Conservation (phyloP, 495 filamentous ascomycete genomes). For the Bacidia rubella region DNA sequence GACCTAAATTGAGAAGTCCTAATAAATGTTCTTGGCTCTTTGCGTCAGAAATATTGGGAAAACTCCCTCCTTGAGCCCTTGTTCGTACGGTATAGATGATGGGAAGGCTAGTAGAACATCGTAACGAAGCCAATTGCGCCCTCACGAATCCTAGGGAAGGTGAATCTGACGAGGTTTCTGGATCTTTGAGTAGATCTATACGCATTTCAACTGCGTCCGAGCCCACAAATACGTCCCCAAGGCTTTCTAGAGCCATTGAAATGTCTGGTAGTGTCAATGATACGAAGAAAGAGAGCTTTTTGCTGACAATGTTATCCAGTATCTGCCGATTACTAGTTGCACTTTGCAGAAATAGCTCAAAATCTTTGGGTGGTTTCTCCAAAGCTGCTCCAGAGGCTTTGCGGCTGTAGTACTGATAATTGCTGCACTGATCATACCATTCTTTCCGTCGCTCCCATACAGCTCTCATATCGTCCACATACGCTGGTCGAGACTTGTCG, state of each 20-base stretch:
- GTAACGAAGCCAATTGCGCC: constrained; percentile 68
- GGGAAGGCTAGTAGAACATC: constrained; percentile 61
- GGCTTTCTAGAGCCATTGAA: constrained; percentile 40
- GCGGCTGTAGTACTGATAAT: constrained; percentile 83
- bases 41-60: constrained; percentile 62
- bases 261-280: constrained; percentile 75
- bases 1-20: constrained; percentile 60
- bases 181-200: constrained; percentile 81
- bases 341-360: constrained; percentile 55
- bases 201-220: constrained; percentile 89
- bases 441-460: constrained; percentile 88
- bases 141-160: constrained; percentile 62
- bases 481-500: constrained; percentile 86
- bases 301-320: constrained; percentile 51
- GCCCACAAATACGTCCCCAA: constrained; percentile 65
- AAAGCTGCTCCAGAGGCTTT: constrained; percentile 35
- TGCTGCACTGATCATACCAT: constrained; percentile 89
- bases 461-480: constrained; percentile 82
- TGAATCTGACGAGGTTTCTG: constrained; percentile 39
- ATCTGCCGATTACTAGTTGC: constrained; percentile 57
- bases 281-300: constrained; percentile 79
- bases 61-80: constrained; percentile 71
- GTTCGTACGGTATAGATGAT: constrained; percentile 91
- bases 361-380: constrained; percentile 58
- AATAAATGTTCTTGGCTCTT: constrained; percentile 33